phyloP scores from a whole-genome alignment of 75 land plant genomes.

The Gnetum montanum region DNA sequence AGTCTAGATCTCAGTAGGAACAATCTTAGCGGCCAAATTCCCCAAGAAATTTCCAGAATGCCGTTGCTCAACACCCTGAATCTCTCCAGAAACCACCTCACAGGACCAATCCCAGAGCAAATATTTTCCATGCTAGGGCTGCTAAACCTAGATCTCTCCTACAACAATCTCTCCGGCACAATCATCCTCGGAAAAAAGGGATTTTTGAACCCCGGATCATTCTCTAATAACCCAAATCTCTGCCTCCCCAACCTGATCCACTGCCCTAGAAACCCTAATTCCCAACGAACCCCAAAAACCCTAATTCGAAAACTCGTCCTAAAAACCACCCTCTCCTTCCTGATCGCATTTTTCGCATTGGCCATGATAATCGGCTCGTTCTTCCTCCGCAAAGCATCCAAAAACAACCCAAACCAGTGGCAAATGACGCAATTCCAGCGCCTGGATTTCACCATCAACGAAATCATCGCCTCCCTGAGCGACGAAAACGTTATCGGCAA shows the following conservation, averaged over 20 bases:
- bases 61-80: conserved; percentile 41
- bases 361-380: conserved; percentile 23
- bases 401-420: conserved; percentile 18
- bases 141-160: conserved; percentile 55
- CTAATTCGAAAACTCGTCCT: background rate
- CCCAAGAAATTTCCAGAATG: conserved; percentile 28
- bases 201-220: conserved; percentile 42
- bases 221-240: conserved; percentile 36
- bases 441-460: conserved; percentile 26
- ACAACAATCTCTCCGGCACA: conserved; percentile 58
- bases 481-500: conserved; percentile 59
- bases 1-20: conserved; percentile 50
- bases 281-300: conserved; percentile 9
- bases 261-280: conserved; percentile 20
- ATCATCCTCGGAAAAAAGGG: conserved; percentile 40
- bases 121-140: conserved; percentile 44
- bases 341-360: conserved; percentile 28
- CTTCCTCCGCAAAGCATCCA: conserved; percentile 14
- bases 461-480: conserved; percentile 46
- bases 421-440: conserved; percentile 51
- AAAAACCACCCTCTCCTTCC: conserved; percentile 7
- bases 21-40: conserved; percentile 44
- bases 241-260: conserved; percentile 23
- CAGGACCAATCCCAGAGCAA: conserved; percentile 32
- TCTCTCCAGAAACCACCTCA: conserved; percentile 46